Conservation (phyloP, 345 rosid genomes). For the Aegle marmelos region DNA sequence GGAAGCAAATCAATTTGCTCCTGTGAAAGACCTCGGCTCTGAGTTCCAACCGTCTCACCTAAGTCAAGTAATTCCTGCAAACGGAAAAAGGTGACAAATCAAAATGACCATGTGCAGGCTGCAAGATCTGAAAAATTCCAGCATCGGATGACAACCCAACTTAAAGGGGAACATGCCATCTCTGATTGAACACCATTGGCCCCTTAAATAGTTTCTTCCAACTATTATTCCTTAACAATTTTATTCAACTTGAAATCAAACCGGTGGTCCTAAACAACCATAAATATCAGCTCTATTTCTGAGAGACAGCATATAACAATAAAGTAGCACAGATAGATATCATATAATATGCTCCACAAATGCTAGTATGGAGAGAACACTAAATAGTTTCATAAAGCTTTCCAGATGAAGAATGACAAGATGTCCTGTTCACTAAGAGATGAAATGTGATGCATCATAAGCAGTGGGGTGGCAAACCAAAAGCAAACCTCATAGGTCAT, state of each 20-base stretch:
- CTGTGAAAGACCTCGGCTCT: constrained; percentile 58
- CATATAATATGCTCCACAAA: neutral
- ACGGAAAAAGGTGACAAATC: constrained; percentile 5
- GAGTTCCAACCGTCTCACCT: constrained; percentile 67
- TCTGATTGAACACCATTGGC: neutral
- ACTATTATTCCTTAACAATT: neutral
- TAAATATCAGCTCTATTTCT: neutral
- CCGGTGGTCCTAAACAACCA: neutral
- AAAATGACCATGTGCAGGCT: neutral
- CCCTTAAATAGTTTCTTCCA: neutral
- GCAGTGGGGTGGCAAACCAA: constrained; percentile 6
- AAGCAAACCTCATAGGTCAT: constrained; percentile 72
- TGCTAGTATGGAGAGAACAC: neutral
- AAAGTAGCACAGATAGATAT: neutral
- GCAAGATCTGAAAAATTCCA: neutral
- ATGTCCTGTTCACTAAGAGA: neutral
- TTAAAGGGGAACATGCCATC: neutral
- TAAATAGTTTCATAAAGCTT: neutral
- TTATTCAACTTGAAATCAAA: neutral
- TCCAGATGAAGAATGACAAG: neutral
- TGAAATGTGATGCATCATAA: neutral
- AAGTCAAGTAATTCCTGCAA: constrained; percentile 65
- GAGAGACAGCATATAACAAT: neutral
- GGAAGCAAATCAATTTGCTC: constrained; percentile 64
- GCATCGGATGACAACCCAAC: neutral